Percentiles rank a stretch among this genome's conserved stretches.
phyloP scores from a whole-genome alignment of 2,329 filamentous ascomycete species.

The Cercospora sesami region DNA sequence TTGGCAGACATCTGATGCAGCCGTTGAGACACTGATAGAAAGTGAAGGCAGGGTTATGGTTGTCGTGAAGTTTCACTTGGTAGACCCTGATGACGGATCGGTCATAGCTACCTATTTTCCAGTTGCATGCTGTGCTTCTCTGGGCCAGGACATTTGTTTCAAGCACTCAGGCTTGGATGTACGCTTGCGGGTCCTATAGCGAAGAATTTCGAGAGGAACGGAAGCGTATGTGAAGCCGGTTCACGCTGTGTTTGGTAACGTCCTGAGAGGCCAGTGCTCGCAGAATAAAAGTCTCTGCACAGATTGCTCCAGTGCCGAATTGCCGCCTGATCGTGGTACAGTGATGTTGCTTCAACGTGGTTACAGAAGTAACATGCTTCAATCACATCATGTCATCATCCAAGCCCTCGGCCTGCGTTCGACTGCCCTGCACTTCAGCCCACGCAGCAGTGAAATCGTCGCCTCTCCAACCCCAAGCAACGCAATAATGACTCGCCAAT shows the following conservation, averaged over 20 bases:
- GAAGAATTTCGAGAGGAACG: background rate
- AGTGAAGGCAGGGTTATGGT: background rate
- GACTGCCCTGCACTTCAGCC: constrained; percentile 27
- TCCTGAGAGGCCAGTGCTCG: background rate
- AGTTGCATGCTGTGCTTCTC: background rate
- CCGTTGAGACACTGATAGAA: background rate
- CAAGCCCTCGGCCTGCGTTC: constrained; percentile 22
- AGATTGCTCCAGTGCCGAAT: background rate
- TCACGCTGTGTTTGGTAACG: background rate
- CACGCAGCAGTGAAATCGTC: constrained; percentile 30
- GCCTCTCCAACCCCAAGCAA: constrained; percentile 80
- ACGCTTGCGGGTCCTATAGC: background rate
- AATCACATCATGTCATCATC: constrained; percentile 25
- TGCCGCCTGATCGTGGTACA: background rate
- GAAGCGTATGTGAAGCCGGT: background rate
- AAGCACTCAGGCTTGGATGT: background rate
- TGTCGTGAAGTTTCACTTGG: background rate
- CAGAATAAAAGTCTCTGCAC: background rate
- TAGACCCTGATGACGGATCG: background rate
- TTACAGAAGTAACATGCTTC: no score
- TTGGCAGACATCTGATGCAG: background rate
- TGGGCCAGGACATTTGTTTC: background rate
- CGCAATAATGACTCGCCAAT: constrained; percentile 82
- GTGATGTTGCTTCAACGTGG: background rate
- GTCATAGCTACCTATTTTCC: background rate